A percentile compares a stretch with the other conserved stretches of the same genome.
These are phyloP conservation scores for Tetracentron sinense DNA, from an alignment of 164 flowering plant species.

Conservation along the genomic window DNA sequence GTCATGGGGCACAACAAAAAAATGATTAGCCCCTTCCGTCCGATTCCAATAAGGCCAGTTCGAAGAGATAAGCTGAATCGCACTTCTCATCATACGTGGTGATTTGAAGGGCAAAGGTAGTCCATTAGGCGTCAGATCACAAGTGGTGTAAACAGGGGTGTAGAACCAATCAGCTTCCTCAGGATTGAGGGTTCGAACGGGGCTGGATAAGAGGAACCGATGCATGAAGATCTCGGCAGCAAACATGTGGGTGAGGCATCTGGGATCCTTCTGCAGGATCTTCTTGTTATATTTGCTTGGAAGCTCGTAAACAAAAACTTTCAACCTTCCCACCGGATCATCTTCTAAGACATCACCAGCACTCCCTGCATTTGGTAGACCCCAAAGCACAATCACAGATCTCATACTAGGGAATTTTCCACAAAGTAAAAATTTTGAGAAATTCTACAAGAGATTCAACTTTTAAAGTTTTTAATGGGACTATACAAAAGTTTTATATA, in stretches of 20 bases:
- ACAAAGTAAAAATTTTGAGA: neutral
- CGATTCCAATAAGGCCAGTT: constrained; percentile 98
- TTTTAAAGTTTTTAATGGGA: too few relatives aligned
- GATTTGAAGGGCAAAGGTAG: constrained; percentile 94
- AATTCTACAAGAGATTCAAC: too few relatives aligned
- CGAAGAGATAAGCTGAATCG: constrained; percentile 84
- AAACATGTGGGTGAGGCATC: constrained; percentile 96
- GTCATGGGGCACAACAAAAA: constrained; percentile 90
- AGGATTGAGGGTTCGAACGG: constrained; percentile 88
- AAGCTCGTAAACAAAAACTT: constrained; percentile 93
- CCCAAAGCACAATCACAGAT: constrained; percentile 6
- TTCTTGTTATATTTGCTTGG: constrained; percentile 97
- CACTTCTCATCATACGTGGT: constrained; percentile 97
- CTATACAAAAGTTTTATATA: too few relatives aligned
- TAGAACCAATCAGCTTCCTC: constrained; percentile 98
- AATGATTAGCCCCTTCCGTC: constrained; percentile 94
- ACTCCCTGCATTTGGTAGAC: constrained; percentile 54
- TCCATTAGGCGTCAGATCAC: constrained; percentile 91
- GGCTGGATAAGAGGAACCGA: constrained; percentile 81
- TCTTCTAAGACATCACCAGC: constrained; percentile 99
- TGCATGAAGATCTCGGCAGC: constrained; percentile 99
- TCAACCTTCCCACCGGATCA: constrained; percentile 90
- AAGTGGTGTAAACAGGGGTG: constrained; percentile 91
- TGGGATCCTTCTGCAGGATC: constrained; percentile 76
- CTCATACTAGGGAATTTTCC: neutral